These are phyloP conservation scores for Zea luxurians DNA, from an alignment of 176 grass and related monocot genomes.

Conservation along the genomic window DNA sequence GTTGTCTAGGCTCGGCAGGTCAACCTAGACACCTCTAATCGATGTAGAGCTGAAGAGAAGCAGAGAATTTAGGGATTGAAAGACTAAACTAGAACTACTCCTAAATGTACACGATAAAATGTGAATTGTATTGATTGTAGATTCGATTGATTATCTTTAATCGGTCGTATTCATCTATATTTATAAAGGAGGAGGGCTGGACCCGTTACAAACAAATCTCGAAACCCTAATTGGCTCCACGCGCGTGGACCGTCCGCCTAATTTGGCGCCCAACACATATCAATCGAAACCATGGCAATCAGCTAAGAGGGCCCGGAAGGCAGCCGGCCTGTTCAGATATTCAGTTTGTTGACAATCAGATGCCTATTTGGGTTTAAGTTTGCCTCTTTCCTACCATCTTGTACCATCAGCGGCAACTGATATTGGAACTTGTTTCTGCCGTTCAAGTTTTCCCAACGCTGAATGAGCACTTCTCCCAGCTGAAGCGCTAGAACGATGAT, in stretches of 20 bases:
- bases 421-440: not conserved
- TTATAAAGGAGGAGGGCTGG: no score
- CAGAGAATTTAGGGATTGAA: no score
- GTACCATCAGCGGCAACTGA: not conserved
- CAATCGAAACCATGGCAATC: conserved; percentile 55
- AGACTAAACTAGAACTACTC: no score
- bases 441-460: not conserved
- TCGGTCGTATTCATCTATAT: no score
- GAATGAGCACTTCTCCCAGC: not conserved
- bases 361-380: not conserved
- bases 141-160: no score
- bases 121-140: no score
- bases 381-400: not conserved
- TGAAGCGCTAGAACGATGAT: not conserved
- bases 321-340: conserved; percentile 72
- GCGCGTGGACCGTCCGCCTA: conserved; percentile 1
- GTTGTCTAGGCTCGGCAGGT: no score
- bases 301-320: conserved; percentile 49
- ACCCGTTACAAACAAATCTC: no score
- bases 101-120: no score
- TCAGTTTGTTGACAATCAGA: conserved; percentile 53
- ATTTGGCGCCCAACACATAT: conserved; percentile 28
- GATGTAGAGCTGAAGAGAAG: no score
- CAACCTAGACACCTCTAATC: no score
- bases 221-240: no score